These are phyloP conservation scores for Forsythia viridissima DNA, from an alignment of 257 asterid genomes.

Conservation along the genomic window DNA sequence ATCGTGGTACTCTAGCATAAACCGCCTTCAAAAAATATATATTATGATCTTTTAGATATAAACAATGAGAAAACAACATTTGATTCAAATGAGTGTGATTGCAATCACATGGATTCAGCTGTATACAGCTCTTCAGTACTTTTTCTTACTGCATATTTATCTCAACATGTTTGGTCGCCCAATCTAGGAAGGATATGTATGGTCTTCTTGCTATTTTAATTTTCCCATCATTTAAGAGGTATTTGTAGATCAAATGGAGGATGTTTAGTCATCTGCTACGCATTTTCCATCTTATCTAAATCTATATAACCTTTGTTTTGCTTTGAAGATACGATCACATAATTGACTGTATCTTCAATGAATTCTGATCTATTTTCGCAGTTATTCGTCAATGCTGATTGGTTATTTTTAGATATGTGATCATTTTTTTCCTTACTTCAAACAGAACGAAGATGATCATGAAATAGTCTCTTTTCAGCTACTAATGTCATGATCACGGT, in stretches of 20 bases:
- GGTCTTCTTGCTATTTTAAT: conserved; percentile 1
- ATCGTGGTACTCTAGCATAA: neutral
- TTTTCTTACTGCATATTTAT: neutral
- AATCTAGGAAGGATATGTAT: conserved; percentile 8
- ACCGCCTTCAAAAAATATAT: neutral
- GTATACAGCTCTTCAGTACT: neutral
- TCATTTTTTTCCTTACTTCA: conserved; percentile 87
- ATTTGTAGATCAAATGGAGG: neutral
- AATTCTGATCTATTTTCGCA: conserved; percentile 11
- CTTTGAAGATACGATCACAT: neutral
- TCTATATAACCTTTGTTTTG: neutral
- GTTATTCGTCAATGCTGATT: conserved; percentile 14
- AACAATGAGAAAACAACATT: neutral
- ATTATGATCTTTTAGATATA: neutral
- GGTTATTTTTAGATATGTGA: conserved; percentile 28
- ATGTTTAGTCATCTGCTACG: neutral
- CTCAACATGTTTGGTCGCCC: neutral
- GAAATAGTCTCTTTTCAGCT: conserved; percentile 69
- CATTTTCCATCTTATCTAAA: neutral
- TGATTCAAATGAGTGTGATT: neutral
- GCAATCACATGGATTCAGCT: neutral
- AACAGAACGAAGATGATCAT: conserved; percentile 51
- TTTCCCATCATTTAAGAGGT: neutral
- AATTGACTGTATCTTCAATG: neutral
- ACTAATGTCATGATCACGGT: conserved; percentile 44